Evolutionary conservation across 306 rosid species (phyloP), one percentile per base, ranked within the genome.

Genomic region (Rubus parviflorus): DNA sequence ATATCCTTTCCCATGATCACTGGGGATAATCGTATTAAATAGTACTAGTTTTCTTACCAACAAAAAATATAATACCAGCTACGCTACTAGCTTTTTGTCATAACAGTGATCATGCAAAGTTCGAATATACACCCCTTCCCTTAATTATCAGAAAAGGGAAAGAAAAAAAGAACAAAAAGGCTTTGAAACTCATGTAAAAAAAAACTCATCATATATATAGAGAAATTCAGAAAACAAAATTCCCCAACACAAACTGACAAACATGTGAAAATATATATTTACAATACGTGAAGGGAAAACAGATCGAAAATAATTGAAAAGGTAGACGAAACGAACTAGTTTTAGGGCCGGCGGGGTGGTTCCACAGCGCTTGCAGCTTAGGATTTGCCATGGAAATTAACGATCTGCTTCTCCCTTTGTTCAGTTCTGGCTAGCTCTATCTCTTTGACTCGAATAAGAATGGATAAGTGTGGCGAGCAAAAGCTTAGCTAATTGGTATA

Each of bases 271-370:
- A 38, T 30, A 30, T 30, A 38, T 3, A n/a, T 54, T 0, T 52
- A 9, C 52, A 41, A 15, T 23, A 17, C 47, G 52, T 2, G 11
- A 58, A 58, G 64, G 64, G 23, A 23, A 45, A 23, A 45, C 73
- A 70, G 15, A 48, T 60, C 20, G 20, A 16, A 62, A 35, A 62
- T 2, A 30, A 35, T 0, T 17, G 17, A 38, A 35, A 10, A 52
- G 52, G 10, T 38, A 17, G 8, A 19, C 12, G 30, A 74, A 61
- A 61, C 70, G 22, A 17, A 74, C 78, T 74, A 6, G 78, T 74
- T 74, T 74, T 74, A 0, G 78, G 70, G 30, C 78, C 78, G 23
- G 77, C 69, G 2, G 77, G 77, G 77, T 74, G 69, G 77, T 58
- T 74, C 77, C 77, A 74, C 48, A 74, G 14, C 12, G 77, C 77